Conservation (phyloP, 1,284 basidiomycete species). For the Taiwanofungus camphoratus region DNA sequence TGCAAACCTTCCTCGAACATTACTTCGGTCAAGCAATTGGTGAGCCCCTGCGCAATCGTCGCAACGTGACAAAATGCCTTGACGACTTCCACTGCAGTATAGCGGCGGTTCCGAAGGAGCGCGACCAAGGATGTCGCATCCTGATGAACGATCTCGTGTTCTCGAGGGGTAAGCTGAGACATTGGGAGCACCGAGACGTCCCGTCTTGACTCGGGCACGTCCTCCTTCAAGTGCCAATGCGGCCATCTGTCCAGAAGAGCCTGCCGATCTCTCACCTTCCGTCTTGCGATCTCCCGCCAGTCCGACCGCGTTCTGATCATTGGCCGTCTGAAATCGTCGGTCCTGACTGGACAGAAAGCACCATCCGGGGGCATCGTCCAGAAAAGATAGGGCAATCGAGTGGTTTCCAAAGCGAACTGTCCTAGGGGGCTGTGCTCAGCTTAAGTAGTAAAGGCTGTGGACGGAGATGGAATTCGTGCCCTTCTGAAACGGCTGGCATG, state of each 20-base stretch:
- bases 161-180: conserved; percentile 26
- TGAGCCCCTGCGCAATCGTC: conserved; percentile 31
- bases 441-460: conserved; percentile 17
- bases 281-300: conserved; percentile 21
- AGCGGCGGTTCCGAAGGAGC: conserved; percentile 24
- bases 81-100: conserved; percentile 30
- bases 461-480: conserved; percentile 16
- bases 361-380: conserved; percentile 17
- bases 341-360: conserved; percentile 14
- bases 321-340: conserved; percentile 1
- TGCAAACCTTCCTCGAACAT: conserved; percentile 47
- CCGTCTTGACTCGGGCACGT: conserved; percentile 16
- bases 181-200: conserved; percentile 29
- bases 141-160: conserved; percentile 29
- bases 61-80: conserved; percentile 32
- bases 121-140: conserved; percentile 31
- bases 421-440: conserved; percentile 7
- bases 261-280: conserved; percentile 28
- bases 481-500: conserved; percentile 2
- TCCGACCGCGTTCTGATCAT: background rate
- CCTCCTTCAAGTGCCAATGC: conserved; percentile 27
- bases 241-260: conserved; percentile 24
- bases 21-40: conserved; percentile 55
- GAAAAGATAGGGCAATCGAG: too few species aligned
- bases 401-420: too few species aligned